Percentiles rank a stretch among this genome's conserved stretches.
phyloP scores from a whole-genome alignment of 2,329 filamentous ascomycete species.

The Epichloe typhina region DNA sequence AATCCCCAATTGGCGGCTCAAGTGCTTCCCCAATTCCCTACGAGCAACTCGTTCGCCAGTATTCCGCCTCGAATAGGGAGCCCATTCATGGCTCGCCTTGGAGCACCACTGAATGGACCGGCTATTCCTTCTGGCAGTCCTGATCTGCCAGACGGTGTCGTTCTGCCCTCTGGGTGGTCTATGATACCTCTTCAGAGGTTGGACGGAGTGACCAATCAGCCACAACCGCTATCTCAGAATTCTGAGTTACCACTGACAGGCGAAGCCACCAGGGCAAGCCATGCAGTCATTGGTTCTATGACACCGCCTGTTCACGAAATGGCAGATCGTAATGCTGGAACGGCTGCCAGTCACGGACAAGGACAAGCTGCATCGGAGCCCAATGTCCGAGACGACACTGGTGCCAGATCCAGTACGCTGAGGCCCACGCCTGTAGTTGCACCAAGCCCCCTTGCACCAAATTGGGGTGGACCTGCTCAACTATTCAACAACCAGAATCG shows the following conservation, averaged over 20 bases:
- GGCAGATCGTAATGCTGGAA: neutral
- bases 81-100: slow-evolving; percentile 34
- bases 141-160: slow-evolving; percentile 50
- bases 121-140: slow-evolving; percentile 46
- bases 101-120: slow-evolving; percentile 28
- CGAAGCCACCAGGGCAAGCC: slow-evolving; percentile 8
- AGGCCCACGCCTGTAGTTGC: slow-evolving; percentile 26
- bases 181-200: slow-evolving; percentile 47
- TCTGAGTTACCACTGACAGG: slow-evolving; percentile 7
- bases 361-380: neutral
- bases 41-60: slow-evolving; percentile 12
- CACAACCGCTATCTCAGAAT: slow-evolving; percentile 8
- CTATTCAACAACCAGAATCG: slow-evolving; percentile 26
- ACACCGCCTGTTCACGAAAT: neutral
- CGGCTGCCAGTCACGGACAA: neutral
- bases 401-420: slow-evolving; percentile 2
- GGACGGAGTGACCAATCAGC: slow-evolving; percentile 21
- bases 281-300: neutral
- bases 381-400: neutral
- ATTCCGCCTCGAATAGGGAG: slow-evolving; percentile 24
- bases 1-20: slow-evolving; percentile 10
- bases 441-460: slow-evolving; percentile 34
- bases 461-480: slow-evolving; percentile 38
- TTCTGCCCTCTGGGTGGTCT: slow-evolving; percentile 52
- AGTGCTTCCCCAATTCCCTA: slow-evolving; percentile 9